Base-by-base conservation (phyloP, 768 basidiomycete genomes). In the Suillus weaverae region DNA sequence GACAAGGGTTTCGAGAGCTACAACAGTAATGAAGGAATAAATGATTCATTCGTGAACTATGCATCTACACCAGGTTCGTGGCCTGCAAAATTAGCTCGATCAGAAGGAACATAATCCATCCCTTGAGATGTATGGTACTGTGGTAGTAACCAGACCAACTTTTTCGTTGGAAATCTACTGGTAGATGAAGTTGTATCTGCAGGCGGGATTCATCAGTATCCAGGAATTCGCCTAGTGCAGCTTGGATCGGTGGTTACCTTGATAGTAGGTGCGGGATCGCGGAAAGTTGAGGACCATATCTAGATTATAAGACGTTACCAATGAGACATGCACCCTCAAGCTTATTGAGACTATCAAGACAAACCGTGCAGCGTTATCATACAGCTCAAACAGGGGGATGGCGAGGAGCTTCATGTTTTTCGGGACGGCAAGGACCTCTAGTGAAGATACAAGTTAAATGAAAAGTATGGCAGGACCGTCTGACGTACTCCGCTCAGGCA, bases 351-450 rank as follows among this genome's bases (percentile, higher is more conserved):
- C 4, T 5, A 62, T 43, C 46, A 38, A 59, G 26, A 73, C 80
- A 59, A 75, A 90, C 83, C 96, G 83, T 0, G 97, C 95, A 10
- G 95, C 92, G 66, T 99, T 99, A 76, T 99, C 97, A 73, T 99
- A 99, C 16, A 99, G 81, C 78, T 99, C 97, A 72, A 97, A 98
- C 43, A 99, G 82, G 0, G 97, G 97, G 54, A 98, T 94, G 20
- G 96, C 97, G 48, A 97, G 87, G 9, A 99, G 86, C 74, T 99
- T 99, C 97, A 99, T 98, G 77, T 99, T 99, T 79, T 93, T 94
- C 0, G 97, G 97, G 4, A 99, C 96, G 0, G 95, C 94, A 10
- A 99, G 88, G 18, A 97, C 92, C 76, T 97, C 97, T 98, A 76
- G 26, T 64, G 35, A 62, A 61, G 22, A 26, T 39, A 60, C 55